Base-by-base conservation (phyloP, 129 eudicot genomes). In the Lactuca saligna region DNA sequence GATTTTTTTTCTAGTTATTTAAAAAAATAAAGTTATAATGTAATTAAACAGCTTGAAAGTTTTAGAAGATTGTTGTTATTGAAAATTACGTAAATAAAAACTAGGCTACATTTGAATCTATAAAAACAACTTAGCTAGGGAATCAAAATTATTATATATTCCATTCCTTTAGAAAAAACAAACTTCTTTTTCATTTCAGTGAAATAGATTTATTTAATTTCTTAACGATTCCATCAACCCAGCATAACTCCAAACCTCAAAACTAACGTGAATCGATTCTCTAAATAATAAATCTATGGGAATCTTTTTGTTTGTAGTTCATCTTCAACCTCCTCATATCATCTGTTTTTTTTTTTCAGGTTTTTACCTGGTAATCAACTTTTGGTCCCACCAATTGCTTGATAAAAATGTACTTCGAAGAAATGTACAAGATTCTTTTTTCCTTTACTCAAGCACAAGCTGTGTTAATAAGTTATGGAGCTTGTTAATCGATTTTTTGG, bases 321-420 rank as follows among this genome's bases (percentile, higher is more conserved):
- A 11, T 31, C 42, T 32, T 42, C 12, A 34, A 73, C 57, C 49
- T 61, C 33, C 34, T 42, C 25, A 12, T 2, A 20, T 65, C 11
- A 50, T 65, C 53, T 56, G 57, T 15, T 51, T 75, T 63, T 14
- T 20, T 53, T 76, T 68, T 38, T 61, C 63, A 87, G 95, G 81
- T 41, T 70, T 78, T 56, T 78, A 64, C 91, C 97, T 51, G 91
- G 97, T 70, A 90, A 90, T 77, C 79, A 85, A 65, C 73, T 84
- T 25, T 68, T 83, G 86, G 70, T 69, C 48, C 91, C 85, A 65
- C 82, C 84, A n/a, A 74, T 38, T 54, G 48, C 86, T 33, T 83
- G 73, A 84, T 39, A 57, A 53, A 41, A 41, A 60, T 42, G 49
- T 13, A 55, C 37, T 16, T 56, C 49, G 70, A 75, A 50, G 70